Conservation (phyloP, 129 eudicot genomes). For the Flaveria brownii region DNA sequence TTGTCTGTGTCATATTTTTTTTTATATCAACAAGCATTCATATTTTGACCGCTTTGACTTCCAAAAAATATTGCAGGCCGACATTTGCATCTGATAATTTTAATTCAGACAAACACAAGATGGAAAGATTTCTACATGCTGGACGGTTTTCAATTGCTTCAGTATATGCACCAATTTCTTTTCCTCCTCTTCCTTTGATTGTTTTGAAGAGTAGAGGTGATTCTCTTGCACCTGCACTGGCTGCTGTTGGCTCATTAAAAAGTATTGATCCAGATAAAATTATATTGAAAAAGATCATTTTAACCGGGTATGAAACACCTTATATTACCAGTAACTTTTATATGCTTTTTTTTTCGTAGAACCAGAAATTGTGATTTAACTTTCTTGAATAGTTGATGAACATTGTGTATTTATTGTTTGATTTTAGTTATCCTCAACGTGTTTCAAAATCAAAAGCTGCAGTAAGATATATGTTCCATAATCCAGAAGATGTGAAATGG, state of each 20-base stretch:
- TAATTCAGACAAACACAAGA: constrained; percentile 83
- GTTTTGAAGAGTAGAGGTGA: constrained; percentile 67
- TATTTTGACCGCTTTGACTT: neutral
- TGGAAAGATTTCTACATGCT: constrained; percentile 97
- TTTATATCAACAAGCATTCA: neutral
- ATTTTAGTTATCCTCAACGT: constrained; percentile 88
- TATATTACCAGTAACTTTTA: neutral
- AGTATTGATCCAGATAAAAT: constrained; percentile 83
- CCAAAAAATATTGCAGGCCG: constrained; percentile 60
- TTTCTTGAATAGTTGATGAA: neutral
- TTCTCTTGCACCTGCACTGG: constrained; percentile 54
- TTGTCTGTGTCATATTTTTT: neutral
- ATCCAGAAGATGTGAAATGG: constrained; percentile 97
- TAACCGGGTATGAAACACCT: constrained; percentile 71
- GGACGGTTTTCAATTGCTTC: constrained; percentile 88
- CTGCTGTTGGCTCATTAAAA: constrained; percentile 87
- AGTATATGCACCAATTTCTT: constrained; percentile 82
- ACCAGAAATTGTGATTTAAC: neutral
- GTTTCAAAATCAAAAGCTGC: constrained; percentile 89
- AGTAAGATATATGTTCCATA: constrained; percentile 92
- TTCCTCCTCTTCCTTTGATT: constrained; percentile 79
- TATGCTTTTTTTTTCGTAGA: neutral
- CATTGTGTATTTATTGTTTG: neutral
- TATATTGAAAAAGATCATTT: constrained; percentile 71
- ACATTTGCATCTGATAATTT: constrained; percentile 82